Conservation (phyloP, 1,284 basidiomycete species). For the Dichomitus squalens region DNA sequence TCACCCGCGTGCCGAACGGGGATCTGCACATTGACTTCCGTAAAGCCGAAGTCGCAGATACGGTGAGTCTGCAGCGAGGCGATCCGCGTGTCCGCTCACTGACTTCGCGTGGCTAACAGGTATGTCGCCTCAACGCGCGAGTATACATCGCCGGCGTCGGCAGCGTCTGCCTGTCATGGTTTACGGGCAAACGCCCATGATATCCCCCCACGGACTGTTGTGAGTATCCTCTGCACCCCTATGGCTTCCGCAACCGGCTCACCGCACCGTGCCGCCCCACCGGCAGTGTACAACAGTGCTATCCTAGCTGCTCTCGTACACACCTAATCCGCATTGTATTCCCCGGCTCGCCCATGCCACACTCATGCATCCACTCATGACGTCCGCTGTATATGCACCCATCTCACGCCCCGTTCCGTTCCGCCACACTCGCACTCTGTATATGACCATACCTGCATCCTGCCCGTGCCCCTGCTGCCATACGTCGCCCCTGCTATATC, state of each 20-base stretch:
- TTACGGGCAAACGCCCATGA: conserved; percentile 62
- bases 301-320: conserved; percentile 25
- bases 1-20: conserved; percentile 69
- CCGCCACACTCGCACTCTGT: conserved; percentile 6
- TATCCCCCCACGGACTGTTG: conserved; percentile 18
- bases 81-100: neutral
- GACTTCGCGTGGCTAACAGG: conserved; percentile 41
- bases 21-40: conserved; percentile 74
- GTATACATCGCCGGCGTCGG: conserved; percentile 73
- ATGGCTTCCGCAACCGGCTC: neutral
- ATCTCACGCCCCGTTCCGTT: neutral
- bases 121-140: conserved; percentile 73
- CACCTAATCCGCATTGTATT: conserved; percentile 19
- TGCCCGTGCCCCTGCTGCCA: neutral
- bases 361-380: neutral
- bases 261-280: neutral
- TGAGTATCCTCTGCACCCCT: neutral
- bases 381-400: conserved; percentile 13
- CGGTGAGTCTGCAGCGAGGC: conserved; percentile 45
- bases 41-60: conserved; percentile 75
- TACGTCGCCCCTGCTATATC: neutral
- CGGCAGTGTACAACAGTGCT: conserved; percentile 26
- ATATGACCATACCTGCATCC: neutral
- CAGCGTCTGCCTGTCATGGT: conserved; percentile 76
- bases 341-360: conserved; percentile 17